Percentiles rank a stretch among this genome's conserved stretches.
Evolutionary conservation across 768 basidiomycete genomes (phyloP).

Genomic region (Serpula lacrymans): DNA sequence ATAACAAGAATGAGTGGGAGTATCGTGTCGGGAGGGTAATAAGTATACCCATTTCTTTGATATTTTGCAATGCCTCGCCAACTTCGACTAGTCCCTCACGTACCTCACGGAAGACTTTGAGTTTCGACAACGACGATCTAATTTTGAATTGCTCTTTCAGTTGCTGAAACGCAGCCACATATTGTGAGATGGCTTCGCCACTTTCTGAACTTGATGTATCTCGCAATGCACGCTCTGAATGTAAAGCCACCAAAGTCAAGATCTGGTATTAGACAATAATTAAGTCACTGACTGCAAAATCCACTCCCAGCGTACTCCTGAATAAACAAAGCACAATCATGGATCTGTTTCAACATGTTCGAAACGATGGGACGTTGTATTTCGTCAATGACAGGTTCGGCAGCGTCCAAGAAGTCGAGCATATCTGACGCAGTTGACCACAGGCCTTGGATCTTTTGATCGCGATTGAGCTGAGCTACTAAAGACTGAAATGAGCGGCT

Average conservation of each 20-base stretch:
- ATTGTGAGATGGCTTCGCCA: background rate
- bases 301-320: slow-evolving; percentile 17
- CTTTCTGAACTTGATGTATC: background rate
- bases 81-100: too few relatives aligned
- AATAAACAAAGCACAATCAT: slow-evolving; percentile 29
- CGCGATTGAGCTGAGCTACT: slow-evolving; percentile 2
- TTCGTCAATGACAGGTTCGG: slow-evolving; percentile 2
- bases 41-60: background rate
- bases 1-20: background rate
- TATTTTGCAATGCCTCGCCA: too few relatives aligned
- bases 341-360: slow-evolving; percentile 17
- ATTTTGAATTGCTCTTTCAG: background rate
- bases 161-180: background rate
- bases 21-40: background rate
- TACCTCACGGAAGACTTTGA: background rate
- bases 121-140: background rate
- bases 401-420: slow-evolving; percentile 7
- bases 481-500: slow-evolving; percentile 2
- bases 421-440: slow-evolving; percentile 6
- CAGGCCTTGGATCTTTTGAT: slow-evolving; percentile 3
- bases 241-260: background rate
- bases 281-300: background rate
- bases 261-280: background rate
- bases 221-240: background rate
- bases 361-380: slow-evolving; percentile 7